Conservation (phyloP, 2,329 filamentous ascomycete genomes). For the Dactylellina sp. region DNA sequence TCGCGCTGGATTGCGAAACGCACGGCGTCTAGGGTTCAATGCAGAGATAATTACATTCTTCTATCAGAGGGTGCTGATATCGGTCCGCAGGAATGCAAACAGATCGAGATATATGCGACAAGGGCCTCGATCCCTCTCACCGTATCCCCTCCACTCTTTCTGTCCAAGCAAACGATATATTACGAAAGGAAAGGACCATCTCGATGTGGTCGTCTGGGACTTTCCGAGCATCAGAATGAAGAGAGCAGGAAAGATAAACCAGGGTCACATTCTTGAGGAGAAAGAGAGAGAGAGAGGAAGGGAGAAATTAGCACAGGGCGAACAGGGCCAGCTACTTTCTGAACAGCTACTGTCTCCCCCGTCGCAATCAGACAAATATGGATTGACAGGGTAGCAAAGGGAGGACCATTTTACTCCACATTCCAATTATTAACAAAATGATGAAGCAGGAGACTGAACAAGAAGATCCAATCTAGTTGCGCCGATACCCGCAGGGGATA, state of each 20-base stretch:
- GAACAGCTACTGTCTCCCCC: constrained; percentile 28
- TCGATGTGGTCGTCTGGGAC: constrained; percentile 14
- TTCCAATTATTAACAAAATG: constrained; percentile 47
- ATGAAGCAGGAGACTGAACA: constrained; percentile 40
- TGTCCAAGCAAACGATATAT: constrained; percentile 2
- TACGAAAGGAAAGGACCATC: constrained; percentile 16
- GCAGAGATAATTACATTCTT: constrained; percentile 27
- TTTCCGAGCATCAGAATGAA: constrained; percentile 20
- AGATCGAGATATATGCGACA: constrained; percentile 31
- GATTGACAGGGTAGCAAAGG: constrained; percentile 51
- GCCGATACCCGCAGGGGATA: constrained; percentile 32
- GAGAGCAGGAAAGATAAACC: constrained; percentile 27
- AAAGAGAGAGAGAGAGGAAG: constrained; percentile 22
- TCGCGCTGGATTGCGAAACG: constrained; percentile 32
- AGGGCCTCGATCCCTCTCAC: no score
- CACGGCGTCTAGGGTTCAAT: constrained; percentile 38
- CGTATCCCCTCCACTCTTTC: no score
- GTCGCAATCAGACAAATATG: constrained; percentile 50
- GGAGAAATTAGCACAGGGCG: constrained; percentile 53
- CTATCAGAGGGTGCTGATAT: constrained; percentile 24
- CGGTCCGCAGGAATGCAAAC: constrained; percentile 49
- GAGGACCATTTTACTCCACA: constrained; percentile 55
- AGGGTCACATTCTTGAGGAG: constrained; percentile 43
- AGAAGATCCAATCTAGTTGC: constrained; percentile 33
- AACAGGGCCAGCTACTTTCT: constrained; percentile 41